A percentile compares a stretch with the other conserved stretches of the same genome.
phyloP scores from a whole-genome alignment of 306 rosid genomes.

The Lathyrus sativus region DNA sequence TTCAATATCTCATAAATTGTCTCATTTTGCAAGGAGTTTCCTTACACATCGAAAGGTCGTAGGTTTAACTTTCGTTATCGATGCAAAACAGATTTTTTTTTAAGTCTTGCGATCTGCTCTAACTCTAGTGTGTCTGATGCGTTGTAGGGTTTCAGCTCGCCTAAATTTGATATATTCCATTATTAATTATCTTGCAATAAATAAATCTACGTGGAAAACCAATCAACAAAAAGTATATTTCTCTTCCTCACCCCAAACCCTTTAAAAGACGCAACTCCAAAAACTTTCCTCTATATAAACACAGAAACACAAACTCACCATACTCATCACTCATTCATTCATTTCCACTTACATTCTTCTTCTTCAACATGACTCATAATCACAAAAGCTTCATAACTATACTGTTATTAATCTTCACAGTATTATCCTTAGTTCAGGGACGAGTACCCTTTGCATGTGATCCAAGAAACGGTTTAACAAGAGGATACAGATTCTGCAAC shows the following conservation, averaged over 20 bases:
- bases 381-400: background rate
- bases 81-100: no score
- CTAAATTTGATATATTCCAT: no score
- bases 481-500: slow-evolving; percentile 58
- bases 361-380: background rate
- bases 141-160: no score
- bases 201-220: slow-evolving; percentile 63
- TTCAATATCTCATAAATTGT: no score
- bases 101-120: no score
- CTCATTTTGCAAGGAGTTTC: no score
- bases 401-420: background rate
- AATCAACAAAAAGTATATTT: slow-evolving; percentile 45
- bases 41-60: no score
- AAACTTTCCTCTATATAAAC: slow-evolving; percentile 33
- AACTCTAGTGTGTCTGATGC: no score
- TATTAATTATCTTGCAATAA: background rate
- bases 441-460: slow-evolving; percentile 79
- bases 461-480: slow-evolving; percentile 60
- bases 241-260: slow-evolving; percentile 36
- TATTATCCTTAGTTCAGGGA: slow-evolving; percentile 25
- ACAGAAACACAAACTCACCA: background rate
- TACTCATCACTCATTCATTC: background rate
- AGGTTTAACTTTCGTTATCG: no score
- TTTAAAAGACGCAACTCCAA: slow-evolving; percentile 40
- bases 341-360: background rate